Percentiles rank a stretch among this genome's conserved stretches.
Conservation (phyloP, 1,139 yeast species). For the Casaregolazyma lundiana region DNA sequence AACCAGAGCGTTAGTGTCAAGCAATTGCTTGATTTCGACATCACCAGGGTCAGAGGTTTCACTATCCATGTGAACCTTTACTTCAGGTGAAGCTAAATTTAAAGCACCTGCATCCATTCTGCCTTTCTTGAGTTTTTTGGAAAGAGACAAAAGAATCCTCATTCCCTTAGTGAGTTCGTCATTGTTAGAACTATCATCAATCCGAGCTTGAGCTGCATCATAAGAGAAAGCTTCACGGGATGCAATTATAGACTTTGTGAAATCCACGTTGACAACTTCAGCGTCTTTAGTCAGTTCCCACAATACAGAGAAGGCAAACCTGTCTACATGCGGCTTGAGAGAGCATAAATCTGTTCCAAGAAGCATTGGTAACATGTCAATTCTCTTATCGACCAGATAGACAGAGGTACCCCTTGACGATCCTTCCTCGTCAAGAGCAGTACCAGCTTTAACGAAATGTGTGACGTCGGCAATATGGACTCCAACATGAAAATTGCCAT, state of each 20-base stretch:
- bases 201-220: constrained; percentile 86
- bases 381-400: constrained; percentile 96
- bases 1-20: constrained; percentile 91
- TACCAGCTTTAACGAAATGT: constrained; percentile 89
- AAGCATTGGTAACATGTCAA: constrained; percentile 96
- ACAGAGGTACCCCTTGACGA: constrained; percentile 97
- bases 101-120: constrained; percentile 94
- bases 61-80: constrained; percentile 92
- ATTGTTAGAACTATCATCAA: constrained; percentile 70
- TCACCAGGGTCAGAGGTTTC: constrained; percentile 97
- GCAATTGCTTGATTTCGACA: constrained; percentile 81
- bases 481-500: constrained; percentile 95
- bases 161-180: constrained; percentile 89
- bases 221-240: constrained; percentile 95
- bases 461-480: constrained; percentile 99
- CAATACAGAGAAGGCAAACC: constrained; percentile 91
- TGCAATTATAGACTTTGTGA: constrained; percentile 81
- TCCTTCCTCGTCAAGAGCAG: constrained; percentile 92
- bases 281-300: constrained; percentile 94
- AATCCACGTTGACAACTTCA: constrained; percentile 74
- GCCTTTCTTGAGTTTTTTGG: constrained; percentile 78
- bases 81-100: constrained; percentile 96
- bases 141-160: constrained; percentile 71
- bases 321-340: constrained; percentile 87
- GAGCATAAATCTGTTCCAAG: constrained; percentile 96